These are phyloP conservation scores for Phytophthora macrochlamydospora DNA, from an alignment of 352 stramenopile genomes.

Conservation along the genomic window DNA sequence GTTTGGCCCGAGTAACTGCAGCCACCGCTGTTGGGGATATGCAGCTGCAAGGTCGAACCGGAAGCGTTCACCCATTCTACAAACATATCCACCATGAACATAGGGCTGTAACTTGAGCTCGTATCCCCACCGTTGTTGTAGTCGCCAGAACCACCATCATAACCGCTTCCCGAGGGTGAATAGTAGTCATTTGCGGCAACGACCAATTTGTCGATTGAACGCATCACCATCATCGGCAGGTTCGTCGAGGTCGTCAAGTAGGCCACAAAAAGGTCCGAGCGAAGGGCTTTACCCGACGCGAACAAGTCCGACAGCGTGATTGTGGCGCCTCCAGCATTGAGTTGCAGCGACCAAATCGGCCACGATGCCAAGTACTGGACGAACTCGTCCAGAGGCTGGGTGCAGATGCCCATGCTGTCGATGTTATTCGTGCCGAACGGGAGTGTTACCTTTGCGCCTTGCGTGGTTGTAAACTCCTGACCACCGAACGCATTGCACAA, in stretches of 20 bases:
- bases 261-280: constrained; percentile 20
- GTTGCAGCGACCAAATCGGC: constrained; percentile 19
- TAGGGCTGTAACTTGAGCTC: too few species aligned
- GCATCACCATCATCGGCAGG: constrained; percentile 30
- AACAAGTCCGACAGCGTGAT: constrained; percentile 48
- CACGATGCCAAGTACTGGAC: constrained; percentile 39
- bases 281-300: constrained; percentile 39
- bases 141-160: too few species aligned
- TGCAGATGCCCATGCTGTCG: constrained; percentile 47
- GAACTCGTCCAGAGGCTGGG: constrained; percentile 43
- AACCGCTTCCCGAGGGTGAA: too few species aligned
- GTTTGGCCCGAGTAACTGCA: too few species aligned
- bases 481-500: constrained; percentile 51
- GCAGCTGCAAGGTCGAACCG: too few species aligned
- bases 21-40: too few species aligned
- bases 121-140: too few species aligned
- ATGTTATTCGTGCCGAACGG: constrained; percentile 29
- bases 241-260: constrained; percentile 26
- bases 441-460: constrained; percentile 23
- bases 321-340: constrained; percentile 8
- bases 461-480: constrained; percentile 46
- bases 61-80: too few species aligned
- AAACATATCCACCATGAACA: too few species aligned
- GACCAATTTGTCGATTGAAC: constrained; percentile 19
- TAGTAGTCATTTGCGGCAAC: too few species aligned